Evolutionary conservation across 2,329 filamentous ascomycete genomes (phyloP), one percentile per base, ranked within the genome.

Genomic region (Fusarium setosum): DNA sequence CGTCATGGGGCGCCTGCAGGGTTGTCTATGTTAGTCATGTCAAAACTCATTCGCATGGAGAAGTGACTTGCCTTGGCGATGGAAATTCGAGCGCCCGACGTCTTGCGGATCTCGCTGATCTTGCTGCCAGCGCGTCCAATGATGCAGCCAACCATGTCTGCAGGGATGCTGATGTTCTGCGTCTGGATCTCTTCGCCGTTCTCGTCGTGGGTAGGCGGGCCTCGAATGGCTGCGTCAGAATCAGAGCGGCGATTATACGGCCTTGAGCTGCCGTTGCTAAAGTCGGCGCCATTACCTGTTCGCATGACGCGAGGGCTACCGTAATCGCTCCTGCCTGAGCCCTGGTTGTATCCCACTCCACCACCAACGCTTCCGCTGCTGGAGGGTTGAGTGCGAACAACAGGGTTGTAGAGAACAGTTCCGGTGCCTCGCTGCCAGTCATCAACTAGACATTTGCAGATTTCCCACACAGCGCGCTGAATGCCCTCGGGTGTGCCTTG

Each of bases 81-180:
- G 42, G 94, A 97, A 81, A 99, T 99, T 74, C 95, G 92, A 63
- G 96, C 96, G 61, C 94, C 94, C 54, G 96, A 99, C 64, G 91
- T 94, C 85, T 97, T 96, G 79, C 96, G 92, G 73, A 99, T 99
- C 82, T 99, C 96, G 79, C 93, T 97, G 76, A 99, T 99, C 88
- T 99, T 99, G 84, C 88, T 94, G 68, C 96, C 96, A 54, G 87
- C 93, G 68, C 94, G 92, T 69, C 96, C 96, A 77, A 99, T 99
- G 82, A 99, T 99, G 82, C 96, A 99, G 71, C 96, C 96, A 78
- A 99, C 96, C 96, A 99, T 99, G 83, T 99, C 96, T 45, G 96
- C 94, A 23, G 96, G 96, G 74, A 99, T 99, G 84, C 94, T 97
- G 81, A 99, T 99, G 83, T 99, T 99, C 77, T 99, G 96, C 2